These are phyloP conservation scores for Syzygium aqueum DNA, from an alignment of 345 rosid species.

Conservation along the genomic window DNA sequence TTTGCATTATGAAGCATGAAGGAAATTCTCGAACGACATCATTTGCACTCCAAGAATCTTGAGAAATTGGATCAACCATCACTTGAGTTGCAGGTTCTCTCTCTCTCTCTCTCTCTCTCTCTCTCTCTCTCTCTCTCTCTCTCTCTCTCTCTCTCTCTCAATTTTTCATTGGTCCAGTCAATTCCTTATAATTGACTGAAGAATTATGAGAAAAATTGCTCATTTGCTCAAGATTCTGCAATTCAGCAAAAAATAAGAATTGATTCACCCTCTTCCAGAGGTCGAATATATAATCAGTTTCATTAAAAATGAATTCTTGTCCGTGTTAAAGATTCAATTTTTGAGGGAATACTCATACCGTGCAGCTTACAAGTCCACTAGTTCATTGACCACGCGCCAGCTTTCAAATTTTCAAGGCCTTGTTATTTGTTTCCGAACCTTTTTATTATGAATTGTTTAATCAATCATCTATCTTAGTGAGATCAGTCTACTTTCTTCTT, in stretches of 20 bases:
- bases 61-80: slow-evolving; percentile 79
- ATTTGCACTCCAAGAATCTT: slow-evolving; percentile 73
- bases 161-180: neutral
- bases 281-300: neutral
- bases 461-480: neutral
- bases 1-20: slow-evolving; percentile 46
- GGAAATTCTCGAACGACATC: slow-evolving; percentile 70
- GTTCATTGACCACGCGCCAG: neutral
- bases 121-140: neutral
- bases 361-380: neutral
- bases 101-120: neutral
- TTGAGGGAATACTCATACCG: neutral
- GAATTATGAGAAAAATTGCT: neutral
- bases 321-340: neutral
- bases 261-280: neutral
- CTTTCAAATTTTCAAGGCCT: neutral
- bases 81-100: slow-evolving; percentile 71
- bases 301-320: neutral
- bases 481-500: neutral
- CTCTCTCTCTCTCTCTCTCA: neutral
- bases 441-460: neutral
- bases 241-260: neutral
- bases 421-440: neutral
- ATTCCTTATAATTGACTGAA: neutral
- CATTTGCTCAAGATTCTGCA: neutral